These are phyloP conservation scores for Ilex paraguariensis DNA, from an alignment of 305 asterid genomes.

Conservation along the genomic window DNA sequence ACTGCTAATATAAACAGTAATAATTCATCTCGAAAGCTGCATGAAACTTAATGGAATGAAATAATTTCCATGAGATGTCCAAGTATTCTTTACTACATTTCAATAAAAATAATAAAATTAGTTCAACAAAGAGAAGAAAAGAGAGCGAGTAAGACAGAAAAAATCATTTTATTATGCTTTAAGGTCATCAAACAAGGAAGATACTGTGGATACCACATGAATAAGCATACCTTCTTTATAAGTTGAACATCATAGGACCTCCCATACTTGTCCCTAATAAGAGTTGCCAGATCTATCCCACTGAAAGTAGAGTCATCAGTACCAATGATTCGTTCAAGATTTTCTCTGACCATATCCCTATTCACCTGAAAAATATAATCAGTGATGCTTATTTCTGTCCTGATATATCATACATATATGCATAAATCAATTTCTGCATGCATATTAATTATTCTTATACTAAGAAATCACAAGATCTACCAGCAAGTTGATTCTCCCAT, in stretches of 20 bases:
- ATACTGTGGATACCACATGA: neutral
- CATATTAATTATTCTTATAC: neutral
- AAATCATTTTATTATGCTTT: no score
- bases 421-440: constrained; percentile 1
- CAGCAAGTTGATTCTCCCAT: no score
- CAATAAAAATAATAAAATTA: no score
- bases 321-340: constrained; percentile 76
- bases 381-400: constrained; percentile 12
- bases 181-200: no score
- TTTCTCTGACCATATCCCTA: constrained; percentile 54
- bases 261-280: constrained; percentile 85
- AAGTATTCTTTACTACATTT: no score
- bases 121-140: constrained; percentile 1
- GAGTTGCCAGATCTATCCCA: constrained; percentile 88
- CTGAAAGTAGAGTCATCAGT: constrained; percentile 81
- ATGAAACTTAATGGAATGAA: no score
- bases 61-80: no score
- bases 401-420: neutral
- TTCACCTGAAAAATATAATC: constrained; percentile 47
- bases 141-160: neutral
- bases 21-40: neutral
- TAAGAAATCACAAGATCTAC: neutral
- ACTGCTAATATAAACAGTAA: no score
- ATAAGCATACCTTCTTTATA: constrained; percentile 67
- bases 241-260: constrained; percentile 91